Percentiles rank a stretch among this genome's conserved stretches.
phyloP scores from a whole-genome alignment of 2,329 filamentous ascomycete species.

The Cordyceps pruinosa region DNA sequence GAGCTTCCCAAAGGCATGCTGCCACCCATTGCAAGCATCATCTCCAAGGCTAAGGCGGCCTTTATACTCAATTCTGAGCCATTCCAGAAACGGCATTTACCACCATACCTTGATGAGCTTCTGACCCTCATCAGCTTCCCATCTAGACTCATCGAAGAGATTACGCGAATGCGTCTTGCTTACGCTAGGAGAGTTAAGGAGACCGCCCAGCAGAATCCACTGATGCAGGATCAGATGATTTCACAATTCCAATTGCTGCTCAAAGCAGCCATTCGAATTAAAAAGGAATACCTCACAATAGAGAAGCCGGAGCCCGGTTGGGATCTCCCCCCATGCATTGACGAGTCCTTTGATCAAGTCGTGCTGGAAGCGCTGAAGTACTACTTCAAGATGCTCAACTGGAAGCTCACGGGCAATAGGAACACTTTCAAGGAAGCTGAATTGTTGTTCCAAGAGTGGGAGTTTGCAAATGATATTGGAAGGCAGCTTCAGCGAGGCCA shows the following conservation, averaged over 20 bases:
- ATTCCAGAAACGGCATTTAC: conserved; percentile 83
- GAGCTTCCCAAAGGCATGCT: conserved; percentile 65
- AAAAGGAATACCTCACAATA: conserved; percentile 77
- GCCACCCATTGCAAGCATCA: conserved; percentile 73
- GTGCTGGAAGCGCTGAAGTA: conserved; percentile 91
- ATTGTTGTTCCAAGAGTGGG: conserved; percentile 95
- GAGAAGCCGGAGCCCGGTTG: conserved; percentile 84
- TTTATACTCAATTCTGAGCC: conserved; percentile 78
- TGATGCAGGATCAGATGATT: conserved; percentile 98
- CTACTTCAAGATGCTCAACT: conserved; percentile 98
- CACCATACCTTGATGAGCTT: conserved; percentile 93
- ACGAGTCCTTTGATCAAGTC: conserved; percentile 89
- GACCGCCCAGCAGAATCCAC: conserved; percentile 79
- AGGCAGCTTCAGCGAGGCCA: conserved; percentile 87
- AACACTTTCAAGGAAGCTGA: conserved; percentile 99
- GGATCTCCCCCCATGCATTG: conserved; percentile 92
- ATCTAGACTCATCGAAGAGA: conserved; percentile 89
- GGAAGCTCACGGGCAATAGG: conserved; percentile 95
- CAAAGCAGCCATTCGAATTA: conserved; percentile 86
- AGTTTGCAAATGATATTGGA: conserved; percentile 90
- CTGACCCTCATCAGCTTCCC: conserved; percentile 96
- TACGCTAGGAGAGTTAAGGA: conserved; percentile 96
- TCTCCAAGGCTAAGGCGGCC: conserved; percentile 87
- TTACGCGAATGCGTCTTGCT: conserved; percentile 82
- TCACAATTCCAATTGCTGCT: conserved; percentile 90